These are phyloP conservation scores for Suillus subluteus DNA, from an alignment of 768 basidiomycete species.

Conservation along the genomic window DNA sequence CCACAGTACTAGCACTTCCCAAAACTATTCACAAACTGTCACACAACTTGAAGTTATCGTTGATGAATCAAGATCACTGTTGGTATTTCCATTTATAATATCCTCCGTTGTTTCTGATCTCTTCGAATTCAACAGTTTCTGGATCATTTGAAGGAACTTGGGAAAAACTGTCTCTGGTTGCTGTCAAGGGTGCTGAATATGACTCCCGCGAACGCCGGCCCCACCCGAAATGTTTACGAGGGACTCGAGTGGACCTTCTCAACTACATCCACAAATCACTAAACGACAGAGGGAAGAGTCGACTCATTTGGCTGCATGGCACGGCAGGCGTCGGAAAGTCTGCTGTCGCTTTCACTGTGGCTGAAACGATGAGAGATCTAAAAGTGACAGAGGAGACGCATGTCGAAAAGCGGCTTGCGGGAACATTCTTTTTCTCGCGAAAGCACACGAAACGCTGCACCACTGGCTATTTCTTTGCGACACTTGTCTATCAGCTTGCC, in stretches of 20 bases:
- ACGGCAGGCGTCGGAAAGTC: conserved; percentile 2
- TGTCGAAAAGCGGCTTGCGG: not conserved
- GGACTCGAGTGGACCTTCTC: conserved; percentile 1
- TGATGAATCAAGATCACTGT: conserved; percentile 3
- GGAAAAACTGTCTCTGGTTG: not conserved
- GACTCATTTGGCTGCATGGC: not conserved
- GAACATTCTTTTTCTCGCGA: not conserved
- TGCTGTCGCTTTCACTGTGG: conserved; percentile 2
- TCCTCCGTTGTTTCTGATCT: not conserved
- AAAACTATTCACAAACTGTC: not conserved
- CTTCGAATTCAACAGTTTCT: not conserved
- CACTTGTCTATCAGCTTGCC: not conserved
- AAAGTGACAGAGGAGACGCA: not conserved
- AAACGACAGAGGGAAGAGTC: not conserved
- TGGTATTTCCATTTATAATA: not conserved
- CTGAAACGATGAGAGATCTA: not conserved
- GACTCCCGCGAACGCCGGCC: conserved; percentile 1
- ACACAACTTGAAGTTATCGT: not conserved
- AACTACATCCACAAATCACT: not conserved
- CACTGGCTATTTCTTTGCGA: conserved; percentile 2
- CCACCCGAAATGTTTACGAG: conserved; percentile 1
- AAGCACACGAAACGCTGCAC: conserved; percentile 1
- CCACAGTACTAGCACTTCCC: not conserved
- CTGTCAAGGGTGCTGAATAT: conserved; percentile 4
- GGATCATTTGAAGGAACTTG: conserved; percentile 4